Base-by-base conservation (phyloP, 2,329 filamentous ascomycete species). In the Diaporthe vaccinii region DNA sequence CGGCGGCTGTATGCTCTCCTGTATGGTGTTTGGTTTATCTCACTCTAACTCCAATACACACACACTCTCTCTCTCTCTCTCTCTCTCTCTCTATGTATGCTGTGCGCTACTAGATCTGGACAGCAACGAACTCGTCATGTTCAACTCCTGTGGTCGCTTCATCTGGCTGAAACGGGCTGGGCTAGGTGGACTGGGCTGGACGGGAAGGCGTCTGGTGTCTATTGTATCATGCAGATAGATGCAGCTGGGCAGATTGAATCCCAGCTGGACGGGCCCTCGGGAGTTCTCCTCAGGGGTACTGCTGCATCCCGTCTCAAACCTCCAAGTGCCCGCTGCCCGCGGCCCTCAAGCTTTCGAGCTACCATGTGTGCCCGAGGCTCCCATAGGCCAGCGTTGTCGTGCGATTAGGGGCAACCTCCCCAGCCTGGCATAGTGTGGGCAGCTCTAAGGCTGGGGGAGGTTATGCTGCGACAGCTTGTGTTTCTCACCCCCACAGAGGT, bases 401-500 rank as follows among this genome's bases (percentile, higher is more conserved):
- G 22, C 20, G 12, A 39, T 51, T 20, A 68, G 46, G 65, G 46
- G 65, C 65, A 68, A 55, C 65, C 46, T 39, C 65, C 65, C 62
- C 31, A 68, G 65, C 46, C 46, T 28, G 65, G 65, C 65, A 68
- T 68, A 12, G 65, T 68, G n/a, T 68, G 65, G 46, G n/a, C 31
- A 28, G 34, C 46, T 28, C 46, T 20, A 55, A 36, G 34, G 46
- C 46, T 53, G 65, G 65, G 62, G 65, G 65, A 61, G 59, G 70
- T 62, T n/a, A 39, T 61, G 57, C 71, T 73, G 71, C 71, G 58
- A 73, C 71, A 73, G 57, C 58, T 73, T 73, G 71, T 25, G 71
- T 73, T 73, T 73, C 71, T 73, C 22, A 15, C 58, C 71, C 46
- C 62, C 61, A 67, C 62, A 55, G 15, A 55, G 49, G 65, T 28